phyloP scores from a whole-genome alignment of 1,284 basidiomycete genomes.

The Sparassis latifolia region DNA sequence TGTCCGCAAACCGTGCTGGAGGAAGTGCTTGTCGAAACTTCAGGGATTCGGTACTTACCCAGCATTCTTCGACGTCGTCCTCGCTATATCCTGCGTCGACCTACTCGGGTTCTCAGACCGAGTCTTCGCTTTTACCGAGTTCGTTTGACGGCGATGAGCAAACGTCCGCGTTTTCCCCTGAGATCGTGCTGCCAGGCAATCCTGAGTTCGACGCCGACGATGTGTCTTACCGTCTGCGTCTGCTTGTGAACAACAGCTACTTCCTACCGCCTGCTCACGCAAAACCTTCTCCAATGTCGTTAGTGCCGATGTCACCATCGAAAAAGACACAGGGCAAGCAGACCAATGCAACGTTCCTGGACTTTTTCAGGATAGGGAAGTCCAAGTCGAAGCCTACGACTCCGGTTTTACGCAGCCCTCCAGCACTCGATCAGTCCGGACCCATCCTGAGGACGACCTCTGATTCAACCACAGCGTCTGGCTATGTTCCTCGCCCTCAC shows the following conservation, averaged over 20 bases:
- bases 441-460: slow-evolving; percentile 58
- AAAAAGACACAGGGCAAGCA: slow-evolving; percentile 38
- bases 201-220: slow-evolving; percentile 69
- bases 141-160: slow-evolving; percentile 38
- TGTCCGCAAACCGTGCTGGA: slow-evolving; percentile 19
- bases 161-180: slow-evolving; percentile 42
- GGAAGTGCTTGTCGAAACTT: slow-evolving; percentile 21
- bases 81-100: slow-evolving; percentile 71
- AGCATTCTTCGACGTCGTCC: slow-evolving; percentile 55
- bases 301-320: slow-evolving; percentile 32
- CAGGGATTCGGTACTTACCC: slow-evolving; percentile 45
- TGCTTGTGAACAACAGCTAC: slow-evolving; percentile 78
- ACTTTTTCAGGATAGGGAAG: slow-evolving; percentile 62
- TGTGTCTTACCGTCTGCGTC: slow-evolving; percentile 71
- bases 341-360: slow-evolving; percentile 54
- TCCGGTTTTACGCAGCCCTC: slow-evolving; percentile 24
- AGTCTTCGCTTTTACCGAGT: slow-evolving; percentile 47
- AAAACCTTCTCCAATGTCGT: slow-evolving; percentile 62
- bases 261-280: slow-evolving; percentile 78
- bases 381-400: slow-evolving; percentile 56
- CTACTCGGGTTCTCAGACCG: slow-evolving; percentile 46
- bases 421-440: slow-evolving; percentile 15
- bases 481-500: slow-evolving; percentile 30
- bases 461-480: slow-evolving; percentile 46
- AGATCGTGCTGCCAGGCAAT: slow-evolving; percentile 28